Conservation (phyloP, 2,329 filamentous ascomycete genomes). For the Westerdykella sp. region DNA sequence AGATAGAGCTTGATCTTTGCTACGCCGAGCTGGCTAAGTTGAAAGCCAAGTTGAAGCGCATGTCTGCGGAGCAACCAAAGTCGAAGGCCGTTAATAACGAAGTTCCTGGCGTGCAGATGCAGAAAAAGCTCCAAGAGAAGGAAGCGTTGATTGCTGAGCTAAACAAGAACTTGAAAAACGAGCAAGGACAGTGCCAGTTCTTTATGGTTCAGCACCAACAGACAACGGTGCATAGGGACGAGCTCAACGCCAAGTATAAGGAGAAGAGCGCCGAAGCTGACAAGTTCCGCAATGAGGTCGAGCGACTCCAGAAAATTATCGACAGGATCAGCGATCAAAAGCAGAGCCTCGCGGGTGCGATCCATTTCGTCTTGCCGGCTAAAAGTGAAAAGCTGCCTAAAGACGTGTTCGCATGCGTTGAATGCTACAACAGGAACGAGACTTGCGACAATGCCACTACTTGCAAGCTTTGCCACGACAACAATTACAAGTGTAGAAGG, state of each 20-base stretch:
- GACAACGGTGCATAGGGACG: not conserved
- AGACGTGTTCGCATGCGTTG: conserved; percentile 19
- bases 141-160: conserved; percentile 7
- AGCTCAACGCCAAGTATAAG: conserved; percentile 5
- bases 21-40: not conserved
- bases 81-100: no score
- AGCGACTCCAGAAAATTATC: conserved; percentile 2
- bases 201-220: not conserved
- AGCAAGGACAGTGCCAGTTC: conserved; percentile 4
- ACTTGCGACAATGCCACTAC: conserved; percentile 17
- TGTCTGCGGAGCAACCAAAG: no score
- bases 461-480: conserved; percentile 21
- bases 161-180: conserved; percentile 9
- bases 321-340: conserved; percentile 5
- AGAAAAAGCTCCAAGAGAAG: conserved; percentile 10
- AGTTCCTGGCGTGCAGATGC: conserved; percentile 1
- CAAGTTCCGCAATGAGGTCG: conserved; percentile 14
- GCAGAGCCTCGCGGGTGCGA: conserved; percentile 18
- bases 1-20: not conserved
- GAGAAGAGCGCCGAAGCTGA: conserved; percentile 18
- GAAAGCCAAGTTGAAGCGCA: not conserved
- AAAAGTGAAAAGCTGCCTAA: conserved; percentile 13
- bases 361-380: conserved; percentile 19
- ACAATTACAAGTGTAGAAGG: conserved; percentile 14
- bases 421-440: conserved; percentile 23